These are phyloP conservation scores for Tricholoma hemisulphureum DNA, from an alignment of 768 basidiomycete genomes.

Conservation along the genomic window DNA sequence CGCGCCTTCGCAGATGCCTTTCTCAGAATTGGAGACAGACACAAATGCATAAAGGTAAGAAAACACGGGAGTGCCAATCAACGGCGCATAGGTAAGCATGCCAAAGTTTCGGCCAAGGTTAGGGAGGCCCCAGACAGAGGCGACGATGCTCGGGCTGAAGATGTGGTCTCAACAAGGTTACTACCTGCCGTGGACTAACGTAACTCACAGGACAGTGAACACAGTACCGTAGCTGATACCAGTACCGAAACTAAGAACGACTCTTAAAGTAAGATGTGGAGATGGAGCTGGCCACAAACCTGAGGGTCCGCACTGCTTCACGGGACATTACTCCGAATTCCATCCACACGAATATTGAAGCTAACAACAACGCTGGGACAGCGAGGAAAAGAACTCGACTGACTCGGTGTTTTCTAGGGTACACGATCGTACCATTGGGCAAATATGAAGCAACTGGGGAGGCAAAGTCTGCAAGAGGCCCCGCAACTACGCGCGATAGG, in stretches of 20 bases:
- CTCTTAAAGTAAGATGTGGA: slow-evolving; percentile 4
- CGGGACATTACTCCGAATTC: slow-evolving; percentile 46
- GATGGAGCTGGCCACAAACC: slow-evolving; percentile 38
- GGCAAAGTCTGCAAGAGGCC: slow-evolving; percentile 69
- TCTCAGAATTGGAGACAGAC: slow-evolving; percentile 47
- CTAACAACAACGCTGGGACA: slow-evolving; percentile 47
- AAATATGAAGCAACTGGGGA: slow-evolving; percentile 57
- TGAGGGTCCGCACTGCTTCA: slow-evolving; percentile 64
- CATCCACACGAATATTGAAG: slow-evolving; percentile 55
- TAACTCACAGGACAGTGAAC: slow-evolving; percentile 68
- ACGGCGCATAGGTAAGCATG: slow-evolving; percentile 70
- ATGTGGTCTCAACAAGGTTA: neutral
- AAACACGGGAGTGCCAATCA: slow-evolving; percentile 71
- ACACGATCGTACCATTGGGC: slow-evolving; percentile 33
- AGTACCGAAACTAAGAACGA: slow-evolving; percentile 50
- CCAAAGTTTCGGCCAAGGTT: slow-evolving; percentile 78
- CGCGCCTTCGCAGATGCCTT: slow-evolving; percentile 52
- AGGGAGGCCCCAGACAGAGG: slow-evolving; percentile 68
- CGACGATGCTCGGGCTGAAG: slow-evolving; percentile 66
- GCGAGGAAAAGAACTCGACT: slow-evolving; percentile 65
- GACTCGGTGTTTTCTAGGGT: slow-evolving; percentile 49
- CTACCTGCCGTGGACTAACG: neutral
- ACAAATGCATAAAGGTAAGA: slow-evolving; percentile 79
- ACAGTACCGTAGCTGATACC: slow-evolving; percentile 69
- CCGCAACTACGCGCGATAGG: slow-evolving; percentile 61